Percentiles rank a stretch among this genome's conserved stretches.
phyloP scores from a whole-genome alignment of 495 filamentous ascomycete species.

The Tuber microsphaerosporum region DNA sequence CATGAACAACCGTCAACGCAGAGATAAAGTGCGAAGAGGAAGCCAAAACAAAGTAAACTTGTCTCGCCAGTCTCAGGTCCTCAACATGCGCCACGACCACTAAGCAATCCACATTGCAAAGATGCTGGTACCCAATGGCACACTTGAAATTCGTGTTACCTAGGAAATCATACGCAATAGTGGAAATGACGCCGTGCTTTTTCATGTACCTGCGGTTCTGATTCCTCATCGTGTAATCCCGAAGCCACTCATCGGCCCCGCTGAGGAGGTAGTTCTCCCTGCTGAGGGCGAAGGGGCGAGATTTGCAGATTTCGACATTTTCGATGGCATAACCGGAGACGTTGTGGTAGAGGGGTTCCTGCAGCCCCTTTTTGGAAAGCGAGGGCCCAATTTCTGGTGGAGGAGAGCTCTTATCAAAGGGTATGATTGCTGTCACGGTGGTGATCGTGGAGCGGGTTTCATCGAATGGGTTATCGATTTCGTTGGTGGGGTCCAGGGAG shows the following conservation, averaged over 20 bases:
- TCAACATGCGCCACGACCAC: conserved; percentile 28
- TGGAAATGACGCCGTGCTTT: conserved; percentile 30
- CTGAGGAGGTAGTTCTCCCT: conserved; percentile 32
- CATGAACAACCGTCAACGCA: conserved; percentile 29
- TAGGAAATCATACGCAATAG: conserved; percentile 38
- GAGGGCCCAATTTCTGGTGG: not conserved
- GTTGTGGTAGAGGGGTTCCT: conserved; percentile 8
- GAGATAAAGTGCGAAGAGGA: conserved; percentile 27
- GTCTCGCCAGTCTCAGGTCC: conserved; percentile 28
- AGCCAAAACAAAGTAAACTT: conserved; percentile 31
- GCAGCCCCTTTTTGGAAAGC: not conserved
- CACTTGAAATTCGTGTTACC: conserved; percentile 37
- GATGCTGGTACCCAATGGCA: conserved; percentile 26
- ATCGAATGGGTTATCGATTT: not conserved
- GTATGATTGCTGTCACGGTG: not conserved
- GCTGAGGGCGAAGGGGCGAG: conserved; percentile 32
- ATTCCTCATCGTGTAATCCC: conserved; percentile 24
- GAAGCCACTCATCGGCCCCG: conserved; percentile 31
- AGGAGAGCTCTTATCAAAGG: not conserved
- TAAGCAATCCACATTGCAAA: conserved; percentile 30
- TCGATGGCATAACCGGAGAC: conserved; percentile 26
- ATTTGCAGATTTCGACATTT: conserved; percentile 39
- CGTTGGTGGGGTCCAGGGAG: not conserved
- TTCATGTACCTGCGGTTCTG: conserved; percentile 27
- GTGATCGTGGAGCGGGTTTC: not conserved